These are phyloP conservation scores for Yarrowia alimentaria DNA, from an alignment of 805 yeast species.

Conservation along the genomic window DNA sequence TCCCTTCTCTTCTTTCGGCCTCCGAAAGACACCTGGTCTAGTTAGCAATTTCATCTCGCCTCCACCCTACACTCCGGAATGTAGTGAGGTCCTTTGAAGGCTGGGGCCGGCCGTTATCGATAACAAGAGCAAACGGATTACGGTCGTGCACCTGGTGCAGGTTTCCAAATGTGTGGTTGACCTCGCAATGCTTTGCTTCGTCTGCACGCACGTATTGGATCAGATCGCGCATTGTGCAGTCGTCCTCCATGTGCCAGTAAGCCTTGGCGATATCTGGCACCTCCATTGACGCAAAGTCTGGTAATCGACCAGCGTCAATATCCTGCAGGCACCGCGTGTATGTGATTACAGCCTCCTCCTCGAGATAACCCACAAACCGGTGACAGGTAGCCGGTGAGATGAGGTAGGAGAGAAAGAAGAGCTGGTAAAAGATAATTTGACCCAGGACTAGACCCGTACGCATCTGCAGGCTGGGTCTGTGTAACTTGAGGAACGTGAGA, in stretches of 20 bases:
- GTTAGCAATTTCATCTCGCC: slow-evolving; percentile 39
- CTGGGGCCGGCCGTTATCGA: slow-evolving; percentile 40
- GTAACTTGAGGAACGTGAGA: slow-evolving; percentile 62
- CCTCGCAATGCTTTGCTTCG: slow-evolving; percentile 77
- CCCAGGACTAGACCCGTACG: slow-evolving; percentile 38
- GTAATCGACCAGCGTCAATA: slow-evolving; percentile 49
- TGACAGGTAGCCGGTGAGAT: slow-evolving; percentile 64
- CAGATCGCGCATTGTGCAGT: slow-evolving; percentile 58
- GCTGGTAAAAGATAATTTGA: slow-evolving; percentile 35
- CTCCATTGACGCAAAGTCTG: slow-evolving; percentile 44
- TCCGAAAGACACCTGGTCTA: no score
- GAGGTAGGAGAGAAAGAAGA: slow-evolving; percentile 60
- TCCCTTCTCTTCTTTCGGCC: no score
- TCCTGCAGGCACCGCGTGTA: slow-evolving; percentile 61
- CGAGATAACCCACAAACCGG: slow-evolving; percentile 72
- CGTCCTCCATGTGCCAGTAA: slow-evolving; percentile 59
- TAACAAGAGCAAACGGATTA: slow-evolving; percentile 61
- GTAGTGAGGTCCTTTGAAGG: slow-evolving; percentile 40
- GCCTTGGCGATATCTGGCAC: slow-evolving; percentile 52
- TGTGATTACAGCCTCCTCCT: slow-evolving; percentile 72
- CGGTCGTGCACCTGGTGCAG: slow-evolving; percentile 53
- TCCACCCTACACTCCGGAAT: slow-evolving; percentile 40
- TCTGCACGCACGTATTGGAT: slow-evolving; percentile 66
- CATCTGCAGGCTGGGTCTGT: slow-evolving; percentile 60
- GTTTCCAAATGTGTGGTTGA: slow-evolving; percentile 72